Conservation (phyloP, 768 basidiomycete species). For the Podaxis sp. region DNA sequence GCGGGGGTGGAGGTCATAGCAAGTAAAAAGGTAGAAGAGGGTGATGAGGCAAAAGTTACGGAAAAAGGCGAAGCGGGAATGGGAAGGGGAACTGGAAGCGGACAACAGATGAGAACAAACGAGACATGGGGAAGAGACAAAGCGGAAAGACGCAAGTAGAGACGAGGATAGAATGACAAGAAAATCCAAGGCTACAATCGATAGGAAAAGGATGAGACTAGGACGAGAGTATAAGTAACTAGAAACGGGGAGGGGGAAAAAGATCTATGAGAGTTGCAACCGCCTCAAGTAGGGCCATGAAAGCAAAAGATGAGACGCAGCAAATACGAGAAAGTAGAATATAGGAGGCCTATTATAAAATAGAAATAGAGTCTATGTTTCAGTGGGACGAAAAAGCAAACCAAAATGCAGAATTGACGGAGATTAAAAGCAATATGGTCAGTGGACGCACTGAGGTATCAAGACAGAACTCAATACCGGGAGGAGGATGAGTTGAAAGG, state of each 20-base stretch:
- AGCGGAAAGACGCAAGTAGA: background rate
- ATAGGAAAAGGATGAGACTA: slow-evolving; percentile 6
- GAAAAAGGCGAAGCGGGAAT: slow-evolving; percentile 7
- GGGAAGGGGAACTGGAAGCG: slow-evolving; percentile 9
- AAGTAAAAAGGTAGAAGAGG: background rate
- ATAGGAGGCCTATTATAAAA: slow-evolving; percentile 10
- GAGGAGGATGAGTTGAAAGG: background rate
- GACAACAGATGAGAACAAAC: background rate
- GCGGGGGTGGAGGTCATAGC: slow-evolving; percentile 9
- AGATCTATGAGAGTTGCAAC: slow-evolving; percentile 11
- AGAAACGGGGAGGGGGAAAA: slow-evolving; percentile 4
- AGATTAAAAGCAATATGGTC: slow-evolving; percentile 29
- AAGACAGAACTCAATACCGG: slow-evolving; percentile 9
- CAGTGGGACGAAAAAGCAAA: slow-evolving; percentile 12
- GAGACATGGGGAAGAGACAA: background rate
- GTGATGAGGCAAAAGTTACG: slow-evolving; percentile 11
- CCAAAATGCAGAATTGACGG: slow-evolving; percentile 15
- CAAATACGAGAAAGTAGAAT: slow-evolving; percentile 3
- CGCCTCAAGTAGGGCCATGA: slow-evolving; percentile 14
- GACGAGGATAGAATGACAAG: background rate
- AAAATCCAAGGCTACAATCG: slow-evolving; percentile 18
- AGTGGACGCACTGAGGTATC: slow-evolving; percentile 15
- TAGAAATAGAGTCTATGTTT: slow-evolving; percentile 13
- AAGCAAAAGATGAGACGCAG: background rate
- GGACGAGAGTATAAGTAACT: background rate